Percentiles rank a stretch among this genome's conserved stretches.
phyloP scores from a whole-genome alignment of 331 rosid species.

The Prunus yedoensis region DNA sequence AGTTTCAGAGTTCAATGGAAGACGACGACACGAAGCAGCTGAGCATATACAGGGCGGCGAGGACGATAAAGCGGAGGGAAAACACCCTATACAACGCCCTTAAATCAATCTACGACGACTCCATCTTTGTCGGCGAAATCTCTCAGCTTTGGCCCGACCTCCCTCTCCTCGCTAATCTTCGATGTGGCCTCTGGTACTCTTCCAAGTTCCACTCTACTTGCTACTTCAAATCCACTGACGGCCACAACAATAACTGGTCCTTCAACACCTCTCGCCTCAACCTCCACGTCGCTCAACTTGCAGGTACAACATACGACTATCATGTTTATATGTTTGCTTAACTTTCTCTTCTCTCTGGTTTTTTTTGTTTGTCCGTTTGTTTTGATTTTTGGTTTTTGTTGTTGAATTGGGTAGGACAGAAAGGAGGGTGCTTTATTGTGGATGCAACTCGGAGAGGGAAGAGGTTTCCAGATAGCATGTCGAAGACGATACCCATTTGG shows the following conservation, averaged over 20 bases:
- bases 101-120: conserved; percentile 69
- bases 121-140: conserved; percentile 75
- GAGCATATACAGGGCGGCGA: conserved; percentile 71
- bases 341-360: not conserved
- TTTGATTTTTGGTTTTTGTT: not conserved
- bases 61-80: conserved; percentile 63
- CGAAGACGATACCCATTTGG: conserved; percentile 95
- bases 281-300: conserved; percentile 79
- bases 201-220: conserved; percentile 63
- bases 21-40: conserved; percentile 25
- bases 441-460: conserved; percentile 94
- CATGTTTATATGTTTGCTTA: no score
- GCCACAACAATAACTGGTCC: conserved; percentile 86
- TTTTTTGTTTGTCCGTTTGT: not conserved
- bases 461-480: conserved; percentile 96
- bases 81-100: conserved; percentile 78
- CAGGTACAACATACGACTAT: conserved; percentile 37
- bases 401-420: conserved; percentile 61
- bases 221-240: conserved; percentile 95
- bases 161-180: conserved; percentile 90
- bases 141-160: conserved; percentile 82
- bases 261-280: conserved; percentile 89
- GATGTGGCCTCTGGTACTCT: conserved; percentile 88
- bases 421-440: conserved; percentile 78
- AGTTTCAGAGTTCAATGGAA: conserved; percentile 30